These are phyloP conservation scores for Begonia fuchsioides DNA, from an alignment of 306 rosid species.

Conservation along the genomic window DNA sequence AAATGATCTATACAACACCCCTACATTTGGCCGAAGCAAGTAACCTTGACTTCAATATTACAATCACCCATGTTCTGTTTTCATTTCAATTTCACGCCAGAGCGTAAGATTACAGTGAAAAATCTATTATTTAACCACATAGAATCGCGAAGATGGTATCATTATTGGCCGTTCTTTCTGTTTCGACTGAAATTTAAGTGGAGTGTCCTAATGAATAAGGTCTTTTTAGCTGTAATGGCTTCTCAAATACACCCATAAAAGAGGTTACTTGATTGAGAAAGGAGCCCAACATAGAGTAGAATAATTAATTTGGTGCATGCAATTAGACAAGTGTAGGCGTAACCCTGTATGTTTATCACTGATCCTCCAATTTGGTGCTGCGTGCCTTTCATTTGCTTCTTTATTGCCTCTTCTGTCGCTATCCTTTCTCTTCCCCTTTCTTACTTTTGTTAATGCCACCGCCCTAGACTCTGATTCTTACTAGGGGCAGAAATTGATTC, in stretches of 20 bases:
- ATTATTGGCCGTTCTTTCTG: not conserved
- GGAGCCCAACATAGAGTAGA: slow-evolving; percentile 1
- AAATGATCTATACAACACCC: not conserved
- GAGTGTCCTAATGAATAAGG: slow-evolving; percentile 9
- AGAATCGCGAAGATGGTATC: not conserved
- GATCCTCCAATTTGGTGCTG: slow-evolving; percentile 9
- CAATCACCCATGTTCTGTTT: too few relatives aligned
- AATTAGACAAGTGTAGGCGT: slow-evolving; percentile 3
- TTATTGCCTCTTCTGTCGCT: slow-evolving; percentile 11
- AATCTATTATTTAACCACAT: not conserved
- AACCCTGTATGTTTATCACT: not conserved
- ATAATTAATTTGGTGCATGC: slow-evolving; percentile 3
- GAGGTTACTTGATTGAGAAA: slow-evolving; percentile 1
- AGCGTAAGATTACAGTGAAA: not conserved
- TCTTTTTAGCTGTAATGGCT: slow-evolving; percentile 12
- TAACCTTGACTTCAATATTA: not conserved
- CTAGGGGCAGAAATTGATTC: too few relatives aligned
- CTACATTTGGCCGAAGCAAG: not conserved
- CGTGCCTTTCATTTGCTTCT: slow-evolving; percentile 19
- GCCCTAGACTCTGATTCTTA: too few relatives aligned
- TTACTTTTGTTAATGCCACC: too few relatives aligned
- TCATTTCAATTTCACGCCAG: not conserved
- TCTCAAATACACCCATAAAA: slow-evolving; percentile 4
- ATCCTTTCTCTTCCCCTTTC: not conserved
- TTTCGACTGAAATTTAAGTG: slow-evolving; percentile 4